phyloP scores from a whole-genome alignment of 2,329 filamentous ascomycete species.

The Penicillium psychrosexuale region DNA sequence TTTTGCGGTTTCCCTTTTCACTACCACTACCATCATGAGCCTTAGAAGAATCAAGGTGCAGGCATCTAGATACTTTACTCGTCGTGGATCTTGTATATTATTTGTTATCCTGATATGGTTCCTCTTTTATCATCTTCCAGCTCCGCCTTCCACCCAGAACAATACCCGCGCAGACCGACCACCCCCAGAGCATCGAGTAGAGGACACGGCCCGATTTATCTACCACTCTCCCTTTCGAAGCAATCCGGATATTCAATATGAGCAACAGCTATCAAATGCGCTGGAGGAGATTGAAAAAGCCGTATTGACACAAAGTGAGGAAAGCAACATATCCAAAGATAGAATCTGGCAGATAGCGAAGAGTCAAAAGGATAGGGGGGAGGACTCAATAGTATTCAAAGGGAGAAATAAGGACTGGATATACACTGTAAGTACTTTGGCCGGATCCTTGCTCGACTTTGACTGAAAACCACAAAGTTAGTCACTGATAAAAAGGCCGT shows the following conservation, averaged over 20 bases:
- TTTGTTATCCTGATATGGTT: neutral
- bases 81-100: conserved; percentile 31
- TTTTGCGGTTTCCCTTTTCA: neutral
- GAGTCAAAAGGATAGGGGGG: neutral
- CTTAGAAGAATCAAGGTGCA: neutral
- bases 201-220: neutral
- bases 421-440: neutral
- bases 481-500: conserved; percentile 1
- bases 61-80: neutral
- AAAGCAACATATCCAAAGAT: neutral
- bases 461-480: neutral
- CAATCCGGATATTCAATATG: neutral
- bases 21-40: neutral
- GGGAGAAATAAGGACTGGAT: neutral
- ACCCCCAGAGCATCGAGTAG: conserved; percentile 15
- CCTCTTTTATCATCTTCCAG: conserved; percentile 1
- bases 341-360: conserved; percentile 5
- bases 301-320: neutral
- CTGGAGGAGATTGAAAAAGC: neutral
- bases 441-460: neutral
- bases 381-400: neutral
- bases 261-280: neutral
- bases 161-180: conserved; percentile 3
- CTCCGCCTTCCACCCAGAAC: neutral
- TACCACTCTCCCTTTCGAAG: neutral